Evolutionary conservation across 805 yeast genomes (phyloP).

Genomic region (Wickerhamiella parazyma): DNA sequence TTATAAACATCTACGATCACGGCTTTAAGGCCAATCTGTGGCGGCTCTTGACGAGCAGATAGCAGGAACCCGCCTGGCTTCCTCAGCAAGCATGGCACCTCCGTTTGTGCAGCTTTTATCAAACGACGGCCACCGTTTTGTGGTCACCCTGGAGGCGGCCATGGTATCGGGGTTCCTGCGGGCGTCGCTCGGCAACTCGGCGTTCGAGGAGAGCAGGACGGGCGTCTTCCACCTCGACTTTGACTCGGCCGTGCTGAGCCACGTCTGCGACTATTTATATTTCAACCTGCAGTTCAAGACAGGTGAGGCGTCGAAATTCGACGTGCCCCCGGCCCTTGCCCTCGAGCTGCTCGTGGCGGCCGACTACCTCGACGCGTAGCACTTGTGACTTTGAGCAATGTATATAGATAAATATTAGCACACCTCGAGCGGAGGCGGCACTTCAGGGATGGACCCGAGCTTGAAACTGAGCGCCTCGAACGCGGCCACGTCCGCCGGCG

Average conservation of each 20-base stretch:
- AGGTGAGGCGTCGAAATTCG: conserved; percentile 37
- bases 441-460: conserved; percentile 3
- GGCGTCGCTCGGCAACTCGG: conserved; percentile 34
- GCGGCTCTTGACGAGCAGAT: not conserved
- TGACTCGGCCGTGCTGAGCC: conserved; percentile 57
- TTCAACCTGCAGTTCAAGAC: conserved; percentile 53
- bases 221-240: conserved; percentile 43
- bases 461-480: conserved; percentile 2
- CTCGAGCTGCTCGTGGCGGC: conserved; percentile 85
- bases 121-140: conserved; percentile 51
- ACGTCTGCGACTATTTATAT: conserved; percentile 73
- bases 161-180: conserved; percentile 50
- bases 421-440: conserved; percentile 2
- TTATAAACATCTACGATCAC: conserved; percentile 29
- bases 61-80: not conserved
- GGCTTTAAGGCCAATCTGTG: conserved; percentile 23
- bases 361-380: conserved; percentile 56
- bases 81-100: conserved; percentile 16
- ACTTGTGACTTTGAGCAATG: no score
- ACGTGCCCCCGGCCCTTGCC: conserved; percentile 88
- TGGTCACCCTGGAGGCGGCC: conserved; percentile 62
- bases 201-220: conserved; percentile 46
- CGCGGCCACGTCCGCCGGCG: not conserved
- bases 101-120: conserved; percentile 54
- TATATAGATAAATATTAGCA: conserved; percentile 1